These are phyloP conservation scores for Mrakia frigida DNA, from an alignment of 768 basidiomycete species.

Conservation along the genomic window DNA sequence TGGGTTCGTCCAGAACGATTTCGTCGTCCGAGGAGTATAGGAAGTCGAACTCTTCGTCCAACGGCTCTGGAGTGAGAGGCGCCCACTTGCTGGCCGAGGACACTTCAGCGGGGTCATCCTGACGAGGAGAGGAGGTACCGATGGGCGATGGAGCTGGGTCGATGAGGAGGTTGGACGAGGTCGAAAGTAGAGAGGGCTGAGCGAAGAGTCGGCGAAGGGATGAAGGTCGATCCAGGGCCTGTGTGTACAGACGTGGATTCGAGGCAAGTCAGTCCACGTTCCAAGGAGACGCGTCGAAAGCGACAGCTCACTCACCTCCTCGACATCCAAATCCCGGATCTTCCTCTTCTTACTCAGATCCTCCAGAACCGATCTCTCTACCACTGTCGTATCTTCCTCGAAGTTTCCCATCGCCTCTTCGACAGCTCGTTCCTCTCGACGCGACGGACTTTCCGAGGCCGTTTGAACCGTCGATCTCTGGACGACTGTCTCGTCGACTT, in stretches of 20 bases:
- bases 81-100: too few relatives aligned
- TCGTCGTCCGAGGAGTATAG: not conserved
- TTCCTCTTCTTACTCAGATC: not conserved
- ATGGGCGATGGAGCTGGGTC: not conserved
- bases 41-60: too few relatives aligned
- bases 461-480: too few relatives aligned
- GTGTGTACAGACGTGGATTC: too few relatives aligned
- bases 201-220: too few relatives aligned
- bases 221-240: too few relatives aligned
- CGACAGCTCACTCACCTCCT: not conserved
- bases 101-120: not conserved
- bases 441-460: not conserved
- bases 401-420: not conserved
- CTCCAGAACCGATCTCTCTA: not conserved
- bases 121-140: not conserved
- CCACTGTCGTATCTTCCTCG: not conserved
- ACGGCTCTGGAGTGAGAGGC: too few relatives aligned
- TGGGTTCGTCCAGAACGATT: not conserved
- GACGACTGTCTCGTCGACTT: not conserved
- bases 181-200: not conserved
- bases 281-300: not conserved
- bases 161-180: not conserved
- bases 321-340: not conserved
- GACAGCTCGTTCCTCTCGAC: not conserved
- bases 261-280: not conserved